Conservation (phyloP, 176 grass and related monocot genomes). For the Avena sativa region DNA sequence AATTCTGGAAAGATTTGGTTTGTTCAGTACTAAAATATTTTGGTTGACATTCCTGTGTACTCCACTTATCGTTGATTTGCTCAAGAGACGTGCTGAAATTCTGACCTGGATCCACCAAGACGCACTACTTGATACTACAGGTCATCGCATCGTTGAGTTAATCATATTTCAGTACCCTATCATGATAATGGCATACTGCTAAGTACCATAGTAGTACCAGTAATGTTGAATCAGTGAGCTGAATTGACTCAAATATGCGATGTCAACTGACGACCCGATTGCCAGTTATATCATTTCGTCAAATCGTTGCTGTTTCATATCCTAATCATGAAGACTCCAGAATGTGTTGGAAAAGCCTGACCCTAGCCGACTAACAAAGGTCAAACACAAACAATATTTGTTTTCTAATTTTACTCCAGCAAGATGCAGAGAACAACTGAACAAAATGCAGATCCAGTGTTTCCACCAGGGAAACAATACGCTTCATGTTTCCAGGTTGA, state of each 20-base stretch:
- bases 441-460: not conserved
- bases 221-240: slow-evolving; percentile 10
- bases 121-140: slow-evolving; percentile 11
- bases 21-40: not conserved
- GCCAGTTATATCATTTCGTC: not conserved
- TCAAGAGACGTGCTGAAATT: slow-evolving; percentile 33
- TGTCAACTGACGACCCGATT: not conserved
- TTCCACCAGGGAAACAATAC: slow-evolving; percentile 30
- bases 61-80: slow-evolving; percentile 18
- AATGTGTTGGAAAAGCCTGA: slow-evolving; percentile 18
- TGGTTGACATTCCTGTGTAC: slow-evolving; percentile 29
- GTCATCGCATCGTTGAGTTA: not conserved
- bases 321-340: not conserved
- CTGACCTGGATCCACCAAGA: not conserved
- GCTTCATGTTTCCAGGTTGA: not conserved
- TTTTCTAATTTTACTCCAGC: not conserved
- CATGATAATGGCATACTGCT: not conserved
- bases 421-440: slow-evolving; percentile 24
- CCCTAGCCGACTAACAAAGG: slow-evolving; percentile 5
- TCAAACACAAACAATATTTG: not conserved
- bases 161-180: not conserved
- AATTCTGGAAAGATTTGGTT: not conserved
- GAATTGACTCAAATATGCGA: not conserved
- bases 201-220: not conserved
- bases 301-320: not conserved